A percentile compares a stretch with the other conserved stretches of the same genome.
phyloP scores from a whole-genome alignment of 352 stramenopile species.

The Elongisporangium senticosum region DNA sequence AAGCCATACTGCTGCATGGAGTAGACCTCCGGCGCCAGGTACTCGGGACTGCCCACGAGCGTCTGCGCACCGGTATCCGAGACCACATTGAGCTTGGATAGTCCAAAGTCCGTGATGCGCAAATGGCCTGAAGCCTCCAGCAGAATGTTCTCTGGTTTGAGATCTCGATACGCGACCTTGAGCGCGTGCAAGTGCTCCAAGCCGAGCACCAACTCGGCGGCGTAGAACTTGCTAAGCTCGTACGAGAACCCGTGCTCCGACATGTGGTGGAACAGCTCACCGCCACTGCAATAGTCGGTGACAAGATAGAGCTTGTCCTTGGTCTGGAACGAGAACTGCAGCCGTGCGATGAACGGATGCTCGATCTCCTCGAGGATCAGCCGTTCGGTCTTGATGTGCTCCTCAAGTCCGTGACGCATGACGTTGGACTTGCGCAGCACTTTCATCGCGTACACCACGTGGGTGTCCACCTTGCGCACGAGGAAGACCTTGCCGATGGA shows the following conservation, averaged over 20 bases:
- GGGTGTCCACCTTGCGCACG: conserved; percentile 83
- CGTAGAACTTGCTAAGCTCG: conserved; percentile 90
- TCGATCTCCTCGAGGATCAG: conserved; percentile 96
- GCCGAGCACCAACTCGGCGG: conserved; percentile 92
- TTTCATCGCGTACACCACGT: conserved; percentile 97
- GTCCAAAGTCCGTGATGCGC: conserved; percentile 96
- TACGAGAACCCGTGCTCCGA: conserved; percentile 77
- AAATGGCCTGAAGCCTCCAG: conserved; percentile 89
- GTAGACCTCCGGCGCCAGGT: conserved; percentile 86
- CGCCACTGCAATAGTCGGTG: conserved; percentile 88
- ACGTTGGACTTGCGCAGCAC: conserved; percentile 96
- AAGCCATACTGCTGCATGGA: conserved; percentile 70
- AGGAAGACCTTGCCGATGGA: conserved; percentile 89
- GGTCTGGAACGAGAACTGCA: conserved; percentile 98
- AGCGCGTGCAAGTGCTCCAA: conserved; percentile 94
- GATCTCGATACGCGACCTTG: conserved; percentile 95
- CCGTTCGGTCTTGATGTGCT: conserved; percentile 96
- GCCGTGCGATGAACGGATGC: conserved; percentile 97
- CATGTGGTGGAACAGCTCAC: conserved; percentile 98
- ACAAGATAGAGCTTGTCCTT: conserved; percentile 87
- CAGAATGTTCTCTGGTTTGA: conserved; percentile 97
- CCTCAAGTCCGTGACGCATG: conserved; percentile 88
- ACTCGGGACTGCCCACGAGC: conserved; percentile 83
- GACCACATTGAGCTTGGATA: conserved; percentile 75
- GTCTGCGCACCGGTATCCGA: conserved; percentile 64